Base-by-base conservation (phyloP, 345 rosid genomes). In the Boechera retrofracta region DNA sequence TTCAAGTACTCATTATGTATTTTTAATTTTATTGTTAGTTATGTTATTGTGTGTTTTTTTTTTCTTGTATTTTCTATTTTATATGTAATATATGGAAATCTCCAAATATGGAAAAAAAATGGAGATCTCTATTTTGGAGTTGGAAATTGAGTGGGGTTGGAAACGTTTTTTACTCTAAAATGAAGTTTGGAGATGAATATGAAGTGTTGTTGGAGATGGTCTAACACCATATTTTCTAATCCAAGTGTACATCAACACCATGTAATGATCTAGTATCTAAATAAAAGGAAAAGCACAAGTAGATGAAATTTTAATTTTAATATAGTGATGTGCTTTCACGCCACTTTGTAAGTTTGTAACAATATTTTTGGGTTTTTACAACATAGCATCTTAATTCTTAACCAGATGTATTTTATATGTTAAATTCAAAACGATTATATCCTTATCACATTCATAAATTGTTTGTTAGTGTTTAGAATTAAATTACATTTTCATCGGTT, bases 211-310 rank as follows among this genome's bases (percentile, higher is more conserved):
- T 28, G 3, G 29, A 28, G 29, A 28, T 28, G 29, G 29, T 2
- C 32, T 74, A 35, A 67, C 52, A 60, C 51, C 56, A 56, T 21
- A 64, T 18, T 31, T 3, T 6, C 1, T 10, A 9, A 16, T 41
- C 63, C 21, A 51, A 63, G 12, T 29, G n/a, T 29, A 52, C 55
- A 53, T 64, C 45, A 53, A 42, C 63, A 64, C 63, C 32, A 73
- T 59, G 10, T 7, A 57, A 21, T 24, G 18, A 45, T 33, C 26
- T 2, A 47, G 12, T 67, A 33, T 10, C 47, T 7, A 33, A 11
- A 10, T 38, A 36, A 66, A 33, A 47, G 3, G 44, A 35, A 33
- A 49, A 18, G 3, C 32, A 10, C 2, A 8, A 18, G 10, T 10
- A 60, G 10, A 18, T 18, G 8, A 60, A 36, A 60, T 1, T 1